Conservation (phyloP, 2,329 filamentous ascomycete species). For the Calonectria pseudoreteaudii region DNA sequence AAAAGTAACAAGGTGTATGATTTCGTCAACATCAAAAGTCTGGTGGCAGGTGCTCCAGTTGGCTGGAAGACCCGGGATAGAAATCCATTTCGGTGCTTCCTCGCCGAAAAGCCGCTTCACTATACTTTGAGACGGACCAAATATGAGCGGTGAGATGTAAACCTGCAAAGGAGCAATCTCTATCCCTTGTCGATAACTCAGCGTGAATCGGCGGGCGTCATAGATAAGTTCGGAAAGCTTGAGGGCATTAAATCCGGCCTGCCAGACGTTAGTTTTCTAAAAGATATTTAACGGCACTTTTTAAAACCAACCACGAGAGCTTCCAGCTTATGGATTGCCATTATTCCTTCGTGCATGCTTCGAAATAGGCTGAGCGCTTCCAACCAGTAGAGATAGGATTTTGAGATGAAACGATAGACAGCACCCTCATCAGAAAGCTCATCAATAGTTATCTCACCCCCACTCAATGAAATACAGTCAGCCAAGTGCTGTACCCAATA, state of each 20-base stretch:
- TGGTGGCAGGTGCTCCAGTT: not conserved
- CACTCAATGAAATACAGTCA: not conserved
- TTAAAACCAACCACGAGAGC: not conserved
- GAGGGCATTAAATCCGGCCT: not conserved
- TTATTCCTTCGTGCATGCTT: constrained; percentile 14
- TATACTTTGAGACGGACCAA: constrained; percentile 8
- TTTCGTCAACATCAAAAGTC: not conserved
- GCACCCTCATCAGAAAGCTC: not conserved
- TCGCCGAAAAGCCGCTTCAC: not conserved
- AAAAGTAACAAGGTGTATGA: constrained; percentile 7
- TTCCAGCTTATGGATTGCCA: not conserved
- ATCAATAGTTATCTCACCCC: not conserved
- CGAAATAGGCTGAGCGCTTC: constrained; percentile 53
- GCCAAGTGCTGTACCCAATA: constrained; percentile 32
- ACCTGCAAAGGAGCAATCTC: not conserved
- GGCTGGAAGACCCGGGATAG: not conserved
- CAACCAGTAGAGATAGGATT: constrained; percentile 52
- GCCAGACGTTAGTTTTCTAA: not conserved
- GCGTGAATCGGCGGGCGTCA: constrained; percentile 13
- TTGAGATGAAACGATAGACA: not conserved
- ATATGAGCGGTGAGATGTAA: constrained; percentile 19
- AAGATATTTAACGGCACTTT: too few species aligned
- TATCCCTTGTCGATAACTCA: not conserved
- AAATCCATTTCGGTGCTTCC: constrained; percentile 17
- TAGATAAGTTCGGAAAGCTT: not conserved